A percentile compares a stretch with the other conserved stretches of the same genome.
Conservation (phyloP, 148 eudicot species). For the Linanthus parryae region DNA sequence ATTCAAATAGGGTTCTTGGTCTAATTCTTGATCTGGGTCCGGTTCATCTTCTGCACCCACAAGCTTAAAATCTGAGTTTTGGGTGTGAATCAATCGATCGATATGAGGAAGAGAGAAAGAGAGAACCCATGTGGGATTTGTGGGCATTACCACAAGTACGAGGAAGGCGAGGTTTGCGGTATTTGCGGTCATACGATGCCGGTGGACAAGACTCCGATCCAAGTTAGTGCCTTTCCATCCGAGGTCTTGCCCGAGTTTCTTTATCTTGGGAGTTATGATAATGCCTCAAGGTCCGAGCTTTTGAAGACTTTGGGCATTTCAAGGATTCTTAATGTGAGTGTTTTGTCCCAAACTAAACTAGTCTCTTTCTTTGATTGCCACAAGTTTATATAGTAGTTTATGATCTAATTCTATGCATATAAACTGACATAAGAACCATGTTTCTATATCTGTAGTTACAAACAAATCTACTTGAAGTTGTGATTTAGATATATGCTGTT, state of each 20-base stretch:
- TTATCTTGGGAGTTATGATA: conserved; percentile 82
- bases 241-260: conserved; percentile 85
- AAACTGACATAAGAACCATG: not conserved
- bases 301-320: conserved; percentile 82
- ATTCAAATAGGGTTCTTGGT: no score
- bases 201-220: conserved; percentile 25
- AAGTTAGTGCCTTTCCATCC: conserved; percentile 76
- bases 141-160: conserved; percentile 96
- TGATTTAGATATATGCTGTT: no score
- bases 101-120: conserved; percentile 96
- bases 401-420: not conserved
- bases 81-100: no score
- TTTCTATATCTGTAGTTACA: not conserved
- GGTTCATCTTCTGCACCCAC: no score
- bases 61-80: no score
- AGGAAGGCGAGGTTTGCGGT: conserved; percentile 91
- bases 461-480: no score
- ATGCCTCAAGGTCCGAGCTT: conserved; percentile 84
- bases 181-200: conserved; percentile 85
- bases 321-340: conserved; percentile 70
- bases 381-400: not conserved
- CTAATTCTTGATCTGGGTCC: no score
- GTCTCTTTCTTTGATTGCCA: not conserved
- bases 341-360: not conserved
- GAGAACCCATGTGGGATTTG: conserved; percentile 86